These are phyloP conservation scores for Citrullus colocynthis DNA, from an alignment of 306 rosid species.

Conservation along the genomic window DNA sequence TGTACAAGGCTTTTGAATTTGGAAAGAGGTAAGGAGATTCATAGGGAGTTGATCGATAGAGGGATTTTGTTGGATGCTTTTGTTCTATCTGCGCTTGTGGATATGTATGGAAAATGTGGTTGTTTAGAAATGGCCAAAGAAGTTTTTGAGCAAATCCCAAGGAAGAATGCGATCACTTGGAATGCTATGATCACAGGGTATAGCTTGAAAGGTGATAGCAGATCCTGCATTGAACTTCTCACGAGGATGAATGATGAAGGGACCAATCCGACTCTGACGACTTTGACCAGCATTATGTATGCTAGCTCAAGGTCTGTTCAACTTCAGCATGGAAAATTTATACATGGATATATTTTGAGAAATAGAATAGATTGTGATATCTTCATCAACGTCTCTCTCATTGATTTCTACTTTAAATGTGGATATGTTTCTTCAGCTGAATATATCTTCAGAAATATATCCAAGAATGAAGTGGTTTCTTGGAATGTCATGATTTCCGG, in stretches of 20 bases:
- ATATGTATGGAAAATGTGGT: conserved; percentile 82
- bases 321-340: conserved; percentile 41
- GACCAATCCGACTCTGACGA: conserved; percentile 43
- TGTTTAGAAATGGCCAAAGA: conserved; percentile 45
- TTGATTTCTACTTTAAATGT: conserved; percentile 66
- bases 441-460: conserved; percentile 33
- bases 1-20: conserved; percentile 66
- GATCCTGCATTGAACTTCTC: conserved; percentile 50
- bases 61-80: conserved; percentile 28
- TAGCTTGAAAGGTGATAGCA: conserved; percentile 51
- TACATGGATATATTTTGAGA: conserved; percentile 53
- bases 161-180: conserved; percentile 60
- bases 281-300: conserved; percentile 47
- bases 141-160: conserved; percentile 52
- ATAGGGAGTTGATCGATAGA: conserved; percentile 30
- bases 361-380: conserved; percentile 39
- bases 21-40: conserved; percentile 55
- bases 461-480: conserved; percentile 29
- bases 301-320: conserved; percentile 47
- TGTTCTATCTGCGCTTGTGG: conserved; percentile 56
- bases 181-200: conserved; percentile 58
- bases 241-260: conserved; percentile 50
- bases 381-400: conserved; percentile 38
- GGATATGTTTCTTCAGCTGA: conserved; percentile 47
- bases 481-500: conserved; percentile 87